A percentile compares a stretch with the other conserved stretches of the same genome.
phyloP scores from a whole-genome alignment of 139 green algal species.

The Microglena sp. region DNA sequence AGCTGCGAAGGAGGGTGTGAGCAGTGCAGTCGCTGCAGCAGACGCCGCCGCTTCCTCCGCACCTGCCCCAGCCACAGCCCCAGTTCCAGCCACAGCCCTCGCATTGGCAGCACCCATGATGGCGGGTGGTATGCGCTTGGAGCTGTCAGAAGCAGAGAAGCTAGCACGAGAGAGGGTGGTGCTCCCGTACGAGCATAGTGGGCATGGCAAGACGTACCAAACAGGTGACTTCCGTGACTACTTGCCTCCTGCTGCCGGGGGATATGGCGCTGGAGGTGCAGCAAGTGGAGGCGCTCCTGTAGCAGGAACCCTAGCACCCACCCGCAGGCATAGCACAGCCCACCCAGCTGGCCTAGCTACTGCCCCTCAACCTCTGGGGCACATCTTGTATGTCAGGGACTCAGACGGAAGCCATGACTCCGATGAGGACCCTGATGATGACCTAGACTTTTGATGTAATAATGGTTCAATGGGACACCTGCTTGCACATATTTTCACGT shows the following conservation, averaged over 20 bases:
- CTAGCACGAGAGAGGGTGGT: slow-evolving; percentile 37
- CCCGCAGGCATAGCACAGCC: too few relatives aligned
- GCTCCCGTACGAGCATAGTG: slow-evolving; percentile 64
- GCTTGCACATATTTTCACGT: too few relatives aligned
- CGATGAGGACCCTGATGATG: slow-evolving; percentile 75
- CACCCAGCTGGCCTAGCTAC: too few relatives aligned
- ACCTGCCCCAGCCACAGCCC: too few relatives aligned
- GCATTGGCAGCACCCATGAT: too few relatives aligned
- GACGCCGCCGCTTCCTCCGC: too few relatives aligned
- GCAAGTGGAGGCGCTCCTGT: neutral
- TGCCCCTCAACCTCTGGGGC: slow-evolving; percentile 42
- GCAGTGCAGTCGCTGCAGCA: too few relatives aligned
- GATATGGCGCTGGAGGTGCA: slow-evolving; percentile 15
- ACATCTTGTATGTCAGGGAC: slow-evolving; percentile 69
- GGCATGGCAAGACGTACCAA: slow-evolving; percentile 23
- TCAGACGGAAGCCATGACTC: slow-evolving; percentile 59
- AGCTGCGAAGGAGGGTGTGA: too few relatives aligned
- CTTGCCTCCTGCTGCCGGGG: slow-evolving; percentile 50
- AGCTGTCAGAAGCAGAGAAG: neutral
- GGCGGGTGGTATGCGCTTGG: neutral
- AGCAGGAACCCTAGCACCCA: neutral
- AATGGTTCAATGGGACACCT: too few relatives aligned
- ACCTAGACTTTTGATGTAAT: slow-evolving; percentile 55
- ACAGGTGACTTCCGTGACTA: slow-evolving; percentile 48
- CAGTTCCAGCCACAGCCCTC: too few relatives aligned